A percentile compares a stretch with the other conserved stretches of the same genome.
Conservation (phyloP, 2,329 filamentous ascomycete genomes). For the Nemania sp. region DNA sequence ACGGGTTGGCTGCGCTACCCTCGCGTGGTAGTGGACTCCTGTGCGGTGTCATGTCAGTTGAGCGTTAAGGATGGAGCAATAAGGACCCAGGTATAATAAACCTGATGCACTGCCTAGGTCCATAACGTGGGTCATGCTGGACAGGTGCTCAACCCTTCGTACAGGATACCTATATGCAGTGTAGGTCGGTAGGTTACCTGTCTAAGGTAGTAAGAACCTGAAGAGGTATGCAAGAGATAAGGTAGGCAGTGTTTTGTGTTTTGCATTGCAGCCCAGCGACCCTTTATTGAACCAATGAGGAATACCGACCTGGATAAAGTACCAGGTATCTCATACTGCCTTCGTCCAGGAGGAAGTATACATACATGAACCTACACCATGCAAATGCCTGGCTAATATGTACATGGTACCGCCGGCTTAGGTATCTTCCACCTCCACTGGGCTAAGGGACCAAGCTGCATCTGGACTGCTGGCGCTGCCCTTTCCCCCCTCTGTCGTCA, state of each 20-base stretch:
- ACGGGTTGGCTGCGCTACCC: not conserved
- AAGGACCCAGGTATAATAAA: too few relatives aligned
- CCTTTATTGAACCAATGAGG: not conserved
- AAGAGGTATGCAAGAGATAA: too few relatives aligned
- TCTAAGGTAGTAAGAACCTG: too few relatives aligned
- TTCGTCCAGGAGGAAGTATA: not conserved
- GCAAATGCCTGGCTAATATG: not conserved
- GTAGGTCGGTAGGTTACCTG: too few relatives aligned
- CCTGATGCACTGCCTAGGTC: too few relatives aligned
- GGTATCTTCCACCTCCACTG: not conserved
- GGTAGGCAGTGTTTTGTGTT: too few relatives aligned
- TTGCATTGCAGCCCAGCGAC: conserved; percentile 1
- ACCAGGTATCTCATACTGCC: too few relatives aligned
- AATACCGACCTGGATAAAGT: too few relatives aligned
- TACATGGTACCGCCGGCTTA: not conserved
- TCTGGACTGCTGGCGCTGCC: not conserved
- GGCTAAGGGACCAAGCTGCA: not conserved
- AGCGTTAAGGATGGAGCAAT: not conserved
- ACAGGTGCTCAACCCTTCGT: conserved; percentile 7
- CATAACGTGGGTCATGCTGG: conserved; percentile 5
- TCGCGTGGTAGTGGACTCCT: conserved; percentile 8
- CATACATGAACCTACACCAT: not conserved
- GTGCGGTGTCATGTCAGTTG: too few relatives aligned
- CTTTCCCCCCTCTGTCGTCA: conserved; percentile 24
- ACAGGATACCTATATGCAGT: too few relatives aligned